Evolutionary conservation across 1,284 basidiomycete genomes (phyloP).

Genomic region (Leccinum variabile): DNA sequence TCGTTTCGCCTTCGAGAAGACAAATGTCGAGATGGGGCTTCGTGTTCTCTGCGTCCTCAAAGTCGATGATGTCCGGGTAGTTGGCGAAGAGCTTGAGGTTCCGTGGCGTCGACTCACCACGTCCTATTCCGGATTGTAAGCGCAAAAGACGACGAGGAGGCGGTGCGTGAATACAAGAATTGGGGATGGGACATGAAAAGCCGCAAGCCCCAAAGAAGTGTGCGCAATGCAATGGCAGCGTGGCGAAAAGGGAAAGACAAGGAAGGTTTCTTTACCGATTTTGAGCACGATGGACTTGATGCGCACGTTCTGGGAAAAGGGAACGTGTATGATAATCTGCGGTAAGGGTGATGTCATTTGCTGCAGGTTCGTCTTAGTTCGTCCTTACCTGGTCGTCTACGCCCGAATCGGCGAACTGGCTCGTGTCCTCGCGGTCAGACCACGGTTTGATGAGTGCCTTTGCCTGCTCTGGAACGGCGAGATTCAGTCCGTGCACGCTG

Average conservation of each 20-base stretch:
- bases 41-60: conserved; percentile 63
- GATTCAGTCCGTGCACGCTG: conserved; percentile 78
- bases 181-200: conserved; percentile 7
- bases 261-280: conserved; percentile 48
- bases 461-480: conserved; percentile 74
- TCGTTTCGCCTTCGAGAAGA: conserved; percentile 65
- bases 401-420: conserved; percentile 64
- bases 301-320: conserved; percentile 76
- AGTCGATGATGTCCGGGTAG: conserved; percentile 71
- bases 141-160: conserved; percentile 3
- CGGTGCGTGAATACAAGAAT: neutral
- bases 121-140: conserved; percentile 45
- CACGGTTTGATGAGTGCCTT: conserved; percentile 76
- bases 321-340: conserved; percentile 77
- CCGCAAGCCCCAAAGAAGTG: neutral
- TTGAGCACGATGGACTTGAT: conserved; percentile 72
- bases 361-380: conserved; percentile 3
- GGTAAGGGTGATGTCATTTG: conserved; percentile 8
- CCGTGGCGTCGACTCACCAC: conserved; percentile 66
- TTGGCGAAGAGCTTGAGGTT: conserved; percentile 72
- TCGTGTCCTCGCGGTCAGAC: conserved; percentile 71
- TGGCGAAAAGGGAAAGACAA: conserved; percentile 9
- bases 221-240: conserved; percentile 10
- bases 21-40: conserved; percentile 70
- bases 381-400: conserved; percentile 75